These are phyloP conservation scores for Echinochloa phyllopogon DNA, from an alignment of 176 grass and related monocot genomes.

Conservation along the genomic window DNA sequence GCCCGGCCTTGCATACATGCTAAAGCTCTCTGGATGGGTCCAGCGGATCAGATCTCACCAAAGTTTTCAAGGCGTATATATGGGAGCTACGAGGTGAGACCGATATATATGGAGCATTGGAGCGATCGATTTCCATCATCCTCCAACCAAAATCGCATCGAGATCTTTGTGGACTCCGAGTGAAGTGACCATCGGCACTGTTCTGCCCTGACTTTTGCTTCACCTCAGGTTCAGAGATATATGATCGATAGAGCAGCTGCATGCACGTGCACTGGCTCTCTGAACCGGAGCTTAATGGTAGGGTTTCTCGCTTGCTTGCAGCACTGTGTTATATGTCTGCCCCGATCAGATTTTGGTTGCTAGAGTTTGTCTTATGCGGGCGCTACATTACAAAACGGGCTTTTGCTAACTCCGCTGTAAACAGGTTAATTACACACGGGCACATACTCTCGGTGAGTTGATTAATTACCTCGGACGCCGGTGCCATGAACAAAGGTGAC, in stretches of 20 bases:
- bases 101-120: too few species aligned
- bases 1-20: not conserved
- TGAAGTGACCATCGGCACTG: not conserved
- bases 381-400: not conserved
- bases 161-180: constrained; percentile 24
- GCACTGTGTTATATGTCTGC: constrained; percentile 10
- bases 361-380: constrained; percentile 36
- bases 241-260: constrained; percentile 30
- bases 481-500: not conserved
- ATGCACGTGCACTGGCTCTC: not conserved
- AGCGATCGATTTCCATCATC: too few species aligned
- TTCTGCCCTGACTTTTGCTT: constrained; percentile 37
- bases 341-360: constrained; percentile 37
- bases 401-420: not conserved
- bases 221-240: not conserved
- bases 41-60: not conserved
- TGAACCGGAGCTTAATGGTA: constrained; percentile 16
- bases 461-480: too few species aligned
- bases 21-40: not conserved
- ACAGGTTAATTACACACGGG: not conserved
- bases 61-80: not conserved
- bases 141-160: not conserved
- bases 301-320: not conserved
- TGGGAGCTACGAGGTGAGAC: not conserved
- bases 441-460: not conserved